These are phyloP conservation scores for Cubamyces sp. DNA, from an alignment of 768 basidiomycete species.

Conservation along the genomic window DNA sequence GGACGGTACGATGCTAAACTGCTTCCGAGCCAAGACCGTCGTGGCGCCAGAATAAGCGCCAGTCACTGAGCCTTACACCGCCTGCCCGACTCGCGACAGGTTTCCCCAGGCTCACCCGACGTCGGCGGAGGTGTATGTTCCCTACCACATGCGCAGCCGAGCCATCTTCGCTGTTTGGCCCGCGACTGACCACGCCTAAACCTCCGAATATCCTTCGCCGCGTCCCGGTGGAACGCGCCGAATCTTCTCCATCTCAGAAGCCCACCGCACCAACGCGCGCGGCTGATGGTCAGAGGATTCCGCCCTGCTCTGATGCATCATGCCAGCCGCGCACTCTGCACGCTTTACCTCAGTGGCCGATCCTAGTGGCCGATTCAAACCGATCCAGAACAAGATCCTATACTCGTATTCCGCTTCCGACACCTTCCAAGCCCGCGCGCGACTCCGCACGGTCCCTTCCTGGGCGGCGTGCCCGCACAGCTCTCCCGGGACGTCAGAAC, in stretches of 20 bases:
- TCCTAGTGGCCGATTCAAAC: too few species aligned
- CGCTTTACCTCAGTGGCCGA: too few species aligned
- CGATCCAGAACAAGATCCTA: too few species aligned
- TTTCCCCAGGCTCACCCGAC: too few species aligned
- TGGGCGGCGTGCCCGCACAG: slow-evolving; percentile 1
- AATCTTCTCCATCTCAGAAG: slow-evolving; percentile 8
- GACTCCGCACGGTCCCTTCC: not conserved
- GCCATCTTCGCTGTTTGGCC: not conserved
- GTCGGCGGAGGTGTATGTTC: too few species aligned
- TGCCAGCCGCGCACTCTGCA: not conserved
- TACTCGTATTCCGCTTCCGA: not conserved
- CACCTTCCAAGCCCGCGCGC: not conserved
- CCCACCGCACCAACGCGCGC: not conserved
- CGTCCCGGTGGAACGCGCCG: not conserved
- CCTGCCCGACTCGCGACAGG: too few species aligned
- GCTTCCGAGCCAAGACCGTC: too few species aligned
- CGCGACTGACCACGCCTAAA: not conserved
- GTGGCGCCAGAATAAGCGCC: too few species aligned
- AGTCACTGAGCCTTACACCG: too few species aligned
- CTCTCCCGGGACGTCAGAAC: slow-evolving; percentile 1
- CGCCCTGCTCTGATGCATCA: not conserved
- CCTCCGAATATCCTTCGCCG: not conserved
- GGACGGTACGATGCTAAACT: too few species aligned
- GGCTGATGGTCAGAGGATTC: not conserved
- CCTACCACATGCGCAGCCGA: not conserved